These are phyloP conservation scores for Vigna hirtella DNA, from an alignment of 306 rosid genomes.

Conservation along the genomic window DNA sequence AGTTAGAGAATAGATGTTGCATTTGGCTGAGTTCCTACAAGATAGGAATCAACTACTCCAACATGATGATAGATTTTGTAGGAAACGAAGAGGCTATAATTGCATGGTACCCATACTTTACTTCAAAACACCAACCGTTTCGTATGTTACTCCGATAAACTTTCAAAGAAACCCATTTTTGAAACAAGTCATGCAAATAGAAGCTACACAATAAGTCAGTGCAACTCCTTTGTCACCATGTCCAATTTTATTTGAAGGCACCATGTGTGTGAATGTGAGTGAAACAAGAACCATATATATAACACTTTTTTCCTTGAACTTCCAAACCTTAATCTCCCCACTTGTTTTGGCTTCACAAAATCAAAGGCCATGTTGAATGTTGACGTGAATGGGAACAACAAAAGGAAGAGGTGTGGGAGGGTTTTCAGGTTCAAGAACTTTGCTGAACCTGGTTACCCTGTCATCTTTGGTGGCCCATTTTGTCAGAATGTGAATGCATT, in stretches of 20 bases:
- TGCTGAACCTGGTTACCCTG: constrained; percentile 76
- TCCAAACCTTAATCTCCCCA: not conserved
- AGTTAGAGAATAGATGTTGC: constrained; percentile 68
- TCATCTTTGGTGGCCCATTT: constrained; percentile 61
- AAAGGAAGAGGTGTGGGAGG: constrained; percentile 80
- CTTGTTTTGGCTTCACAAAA: not conserved
- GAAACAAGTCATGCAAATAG: constrained; percentile 71
- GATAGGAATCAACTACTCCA: constrained; percentile 49
- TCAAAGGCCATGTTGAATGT: constrained; percentile 58
- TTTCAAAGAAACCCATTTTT: constrained; percentile 58
- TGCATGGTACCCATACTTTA: constrained; percentile 70
- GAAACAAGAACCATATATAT: constrained; percentile 20
- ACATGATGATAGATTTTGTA: constrained; percentile 60
- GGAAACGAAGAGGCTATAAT: constrained; percentile 51
- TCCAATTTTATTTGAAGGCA: constrained; percentile 69
- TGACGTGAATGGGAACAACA: constrained; percentile 67
- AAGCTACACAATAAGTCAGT: constrained; percentile 33
- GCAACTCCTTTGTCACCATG: constrained; percentile 49
- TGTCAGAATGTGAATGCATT: constrained; percentile 72
- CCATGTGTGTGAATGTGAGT: constrained; percentile 56
- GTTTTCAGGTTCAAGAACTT: constrained; percentile 81
- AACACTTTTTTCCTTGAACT: constrained; percentile 32
- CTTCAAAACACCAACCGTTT: constrained; percentile 57
- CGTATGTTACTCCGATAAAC: constrained; percentile 48
- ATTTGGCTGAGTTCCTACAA: constrained; percentile 45